A percentile compares a stretch with the other conserved stretches of the same genome.
These are phyloP conservation scores for Atalantia buxifolia DNA, from an alignment of 345 rosid species.

Conservation along the genomic window DNA sequence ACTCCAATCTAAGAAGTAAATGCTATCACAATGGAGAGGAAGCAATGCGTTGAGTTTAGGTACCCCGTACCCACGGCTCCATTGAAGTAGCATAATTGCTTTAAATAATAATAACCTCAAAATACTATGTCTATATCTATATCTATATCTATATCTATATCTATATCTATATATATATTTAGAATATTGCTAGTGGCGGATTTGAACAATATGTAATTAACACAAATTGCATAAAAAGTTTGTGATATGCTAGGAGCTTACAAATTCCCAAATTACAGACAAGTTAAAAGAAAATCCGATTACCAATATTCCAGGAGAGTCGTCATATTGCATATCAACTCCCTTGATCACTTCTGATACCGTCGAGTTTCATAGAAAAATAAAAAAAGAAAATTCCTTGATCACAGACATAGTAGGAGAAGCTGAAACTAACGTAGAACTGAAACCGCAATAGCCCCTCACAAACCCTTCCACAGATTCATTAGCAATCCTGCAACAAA, in stretches of 20 bases:
- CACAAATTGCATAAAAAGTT: constrained; percentile 3
- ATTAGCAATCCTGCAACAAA: constrained; percentile 11
- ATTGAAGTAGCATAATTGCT: background rate
- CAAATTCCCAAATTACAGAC: constrained; percentile 8
- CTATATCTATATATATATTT: background rate
- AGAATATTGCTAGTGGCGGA: background rate
- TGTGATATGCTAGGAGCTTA: constrained; percentile 5
- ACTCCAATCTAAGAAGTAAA: too few species aligned
- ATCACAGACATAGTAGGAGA: background rate
- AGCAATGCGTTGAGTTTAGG: too few species aligned
- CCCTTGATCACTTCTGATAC: background rate
- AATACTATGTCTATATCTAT: background rate
- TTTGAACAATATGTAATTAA: background rate
- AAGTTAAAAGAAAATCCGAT: background rate
- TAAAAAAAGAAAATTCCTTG: too few species aligned
- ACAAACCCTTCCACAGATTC: constrained; percentile 1
- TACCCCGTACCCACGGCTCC: too few species aligned
- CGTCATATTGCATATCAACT: background rate
- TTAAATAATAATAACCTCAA: background rate
- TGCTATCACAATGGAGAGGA: too few species aligned
- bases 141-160: background rate
- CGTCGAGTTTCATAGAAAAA: too few species aligned
- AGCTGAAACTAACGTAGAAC: constrained; percentile 5
- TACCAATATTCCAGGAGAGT: background rate
- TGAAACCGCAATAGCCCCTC: background rate